These are phyloP conservation scores for Coemansia sp. DNA, from an alignment of 192 early-diverging fungal species.

Conservation along the genomic window DNA sequence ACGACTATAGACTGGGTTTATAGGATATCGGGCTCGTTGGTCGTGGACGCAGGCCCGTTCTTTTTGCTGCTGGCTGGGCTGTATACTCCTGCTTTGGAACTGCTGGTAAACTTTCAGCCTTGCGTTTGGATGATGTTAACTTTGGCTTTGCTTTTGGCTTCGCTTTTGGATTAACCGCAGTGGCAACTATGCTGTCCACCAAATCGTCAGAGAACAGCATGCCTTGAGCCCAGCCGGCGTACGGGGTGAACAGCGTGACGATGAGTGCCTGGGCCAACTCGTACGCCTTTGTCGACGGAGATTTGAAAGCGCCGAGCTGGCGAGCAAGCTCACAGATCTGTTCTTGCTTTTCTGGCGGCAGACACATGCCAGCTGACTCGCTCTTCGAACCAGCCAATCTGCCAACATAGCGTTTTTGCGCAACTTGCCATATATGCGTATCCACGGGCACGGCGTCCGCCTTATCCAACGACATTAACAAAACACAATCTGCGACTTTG, in stretches of 20 bases:
- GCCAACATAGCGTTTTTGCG: conserved; percentile 72
- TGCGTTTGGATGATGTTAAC: conserved; percentile 17
- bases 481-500: conserved; percentile 97
- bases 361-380: background rate
- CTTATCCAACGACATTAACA: conserved; percentile 91
- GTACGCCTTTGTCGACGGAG: conserved; percentile 69
- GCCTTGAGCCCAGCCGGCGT: conserved; percentile 81
- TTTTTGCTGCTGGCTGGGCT: background rate
- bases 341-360: conserved; percentile 11
- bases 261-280: conserved; percentile 70
- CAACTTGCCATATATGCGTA: conserved; percentile 97
- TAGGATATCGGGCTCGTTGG: background rate
- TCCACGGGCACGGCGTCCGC: conserved; percentile 81
- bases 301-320: conserved; percentile 53
- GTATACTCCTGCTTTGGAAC: background rate
- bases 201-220: conserved; percentile 58
- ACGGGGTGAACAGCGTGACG: conserved; percentile 72
- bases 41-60: background rate
- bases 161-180: background rate
- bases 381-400: background rate
- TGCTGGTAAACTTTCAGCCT: background rate
- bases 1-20: background rate
- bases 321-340: conserved; percentile 12
- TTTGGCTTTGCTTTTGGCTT: conserved; percentile 13
- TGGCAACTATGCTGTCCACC: background rate